Evolutionary conservation across 2,329 filamentous ascomycete species (phyloP).

Genomic region (Geosmithia morbida): DNA sequence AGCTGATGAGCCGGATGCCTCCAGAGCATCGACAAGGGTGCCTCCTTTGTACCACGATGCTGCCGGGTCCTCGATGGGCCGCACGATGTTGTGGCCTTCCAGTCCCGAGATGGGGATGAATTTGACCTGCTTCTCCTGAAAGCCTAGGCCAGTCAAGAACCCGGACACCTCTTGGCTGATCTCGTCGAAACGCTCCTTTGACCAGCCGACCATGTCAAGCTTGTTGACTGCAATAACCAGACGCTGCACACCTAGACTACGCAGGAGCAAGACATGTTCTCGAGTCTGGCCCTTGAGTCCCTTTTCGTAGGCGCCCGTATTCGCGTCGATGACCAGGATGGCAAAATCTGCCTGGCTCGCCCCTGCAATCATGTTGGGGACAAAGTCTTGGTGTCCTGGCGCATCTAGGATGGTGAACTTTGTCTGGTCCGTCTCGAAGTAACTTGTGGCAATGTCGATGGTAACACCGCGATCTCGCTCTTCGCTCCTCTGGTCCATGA

Average conservation of each 20-base stretch:
- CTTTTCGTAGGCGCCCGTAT: conserved; percentile 82
- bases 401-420: conserved; percentile 91
- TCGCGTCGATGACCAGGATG: conserved; percentile 83
- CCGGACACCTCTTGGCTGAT: conserved; percentile 72
- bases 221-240: conserved; percentile 93
- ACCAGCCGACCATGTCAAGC: conserved; percentile 79
- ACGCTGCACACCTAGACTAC: conserved; percentile 80
- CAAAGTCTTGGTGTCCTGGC: conserved; percentile 87
- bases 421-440: conserved; percentile 80
- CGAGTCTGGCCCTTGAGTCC: conserved; percentile 87
- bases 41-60: conserved; percentile 68
- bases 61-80: conserved; percentile 35
- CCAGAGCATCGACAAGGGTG: conserved; percentile 72
- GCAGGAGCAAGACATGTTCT: conserved; percentile 79
- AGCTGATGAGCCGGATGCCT: conserved; percentile 60
- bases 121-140: conserved; percentile 64
- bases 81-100: conserved; percentile 72
- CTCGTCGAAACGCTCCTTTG: conserved; percentile 66
- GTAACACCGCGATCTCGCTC: conserved; percentile 85
- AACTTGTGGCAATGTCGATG: conserved; percentile 90
- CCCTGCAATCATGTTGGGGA: conserved; percentile 98
- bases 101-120: conserved; percentile 88
- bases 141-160: conserved; percentile 72
- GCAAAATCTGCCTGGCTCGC: conserved; percentile 94
- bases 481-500: conserved; percentile 82